Percentiles rank a stretch among this genome's conserved stretches.
These are phyloP conservation scores for Puccinia polysora DNA, from an alignment of 1,284 basidiomycete genomes.

Conservation along the genomic window DNA sequence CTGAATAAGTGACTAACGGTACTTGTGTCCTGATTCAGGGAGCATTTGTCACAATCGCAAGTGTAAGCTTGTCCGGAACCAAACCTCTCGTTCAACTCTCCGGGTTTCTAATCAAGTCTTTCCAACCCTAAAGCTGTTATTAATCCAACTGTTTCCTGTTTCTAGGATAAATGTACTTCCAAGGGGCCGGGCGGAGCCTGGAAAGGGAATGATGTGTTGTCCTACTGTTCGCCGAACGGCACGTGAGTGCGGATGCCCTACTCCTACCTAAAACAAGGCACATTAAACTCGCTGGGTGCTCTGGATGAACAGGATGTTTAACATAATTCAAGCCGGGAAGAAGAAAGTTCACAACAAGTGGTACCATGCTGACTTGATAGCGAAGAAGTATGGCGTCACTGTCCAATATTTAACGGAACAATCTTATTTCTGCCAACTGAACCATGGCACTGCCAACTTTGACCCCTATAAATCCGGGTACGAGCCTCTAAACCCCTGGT, in stretches of 20 bases:
- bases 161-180: conserved; percentile 26
- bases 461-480: conserved; percentile 42
- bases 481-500: background rate
- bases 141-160: background rate
- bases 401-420: conserved; percentile 31
- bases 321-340: conserved; percentile 22
- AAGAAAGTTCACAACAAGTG: conserved; percentile 29
- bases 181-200: conserved; percentile 37
- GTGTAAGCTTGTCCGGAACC: conserved; percentile 5
- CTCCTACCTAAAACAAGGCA: background rate
- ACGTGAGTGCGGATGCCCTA: background rate
- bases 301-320: conserved; percentile 20
- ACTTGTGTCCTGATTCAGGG: background rate
- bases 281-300: background rate
- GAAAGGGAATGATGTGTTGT: conserved; percentile 3
- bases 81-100: too few species aligned
- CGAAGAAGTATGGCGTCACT: conserved; percentile 34
- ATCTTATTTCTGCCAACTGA: conserved; percentile 28
- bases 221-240: conserved; percentile 33
- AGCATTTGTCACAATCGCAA: conserved; percentile 34
- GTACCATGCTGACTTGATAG: conserved; percentile 14
- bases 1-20: background rate
- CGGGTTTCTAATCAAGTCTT: background rate
- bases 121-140: background rate
- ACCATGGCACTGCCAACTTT: conserved; percentile 1